phyloP scores from a whole-genome alignment of 371 early-diverging fungal species.

The Mortierella sp. region DNA sequence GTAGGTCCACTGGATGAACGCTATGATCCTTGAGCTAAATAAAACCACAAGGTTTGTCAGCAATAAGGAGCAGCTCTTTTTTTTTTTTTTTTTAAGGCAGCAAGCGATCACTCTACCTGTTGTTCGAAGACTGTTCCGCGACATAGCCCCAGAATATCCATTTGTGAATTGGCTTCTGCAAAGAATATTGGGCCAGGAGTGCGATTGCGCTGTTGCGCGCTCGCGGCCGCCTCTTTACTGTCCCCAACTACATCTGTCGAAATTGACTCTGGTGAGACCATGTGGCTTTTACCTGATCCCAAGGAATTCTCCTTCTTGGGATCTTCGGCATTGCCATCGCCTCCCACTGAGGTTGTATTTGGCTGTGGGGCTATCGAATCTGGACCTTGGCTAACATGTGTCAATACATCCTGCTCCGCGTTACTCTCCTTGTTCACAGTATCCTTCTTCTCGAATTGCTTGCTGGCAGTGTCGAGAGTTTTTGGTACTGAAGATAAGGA shows the following conservation, averaged over 20 bases:
- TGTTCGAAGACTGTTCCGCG: slow-evolving; percentile 23
- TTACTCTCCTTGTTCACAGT: slow-evolving; percentile 3
- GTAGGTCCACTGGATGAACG: slow-evolving; percentile 8
- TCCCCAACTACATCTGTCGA: slow-evolving; percentile 2
- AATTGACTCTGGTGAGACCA: background rate
- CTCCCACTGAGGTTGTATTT: background rate
- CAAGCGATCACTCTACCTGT: slow-evolving; percentile 29
- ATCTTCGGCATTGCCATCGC: background rate
- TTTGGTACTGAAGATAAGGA: slow-evolving; percentile 10
- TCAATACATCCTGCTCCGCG: background rate
- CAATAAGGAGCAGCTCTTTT: slow-evolving; percentile 4
- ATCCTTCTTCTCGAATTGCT: background rate
- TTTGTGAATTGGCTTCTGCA: slow-evolving; percentile 30
- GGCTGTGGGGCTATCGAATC: background rate
- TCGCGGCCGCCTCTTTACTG: background rate
- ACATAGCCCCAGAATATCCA: slow-evolving; percentile 31
- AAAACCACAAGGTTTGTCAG: slow-evolving; percentile 4
- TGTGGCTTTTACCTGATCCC: background rate
- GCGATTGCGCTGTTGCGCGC: background rate
- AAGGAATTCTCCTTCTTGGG: background rate
- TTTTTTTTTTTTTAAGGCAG: background rate
- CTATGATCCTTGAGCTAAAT: slow-evolving; percentile 22
- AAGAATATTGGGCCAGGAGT: slow-evolving; percentile 16
- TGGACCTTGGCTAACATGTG: background rate
- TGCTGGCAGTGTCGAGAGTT: background rate